Evolutionary conservation across 306 rosid genomes (phyloP).

Genomic region (Fragaria nilgerrensis): DNA sequence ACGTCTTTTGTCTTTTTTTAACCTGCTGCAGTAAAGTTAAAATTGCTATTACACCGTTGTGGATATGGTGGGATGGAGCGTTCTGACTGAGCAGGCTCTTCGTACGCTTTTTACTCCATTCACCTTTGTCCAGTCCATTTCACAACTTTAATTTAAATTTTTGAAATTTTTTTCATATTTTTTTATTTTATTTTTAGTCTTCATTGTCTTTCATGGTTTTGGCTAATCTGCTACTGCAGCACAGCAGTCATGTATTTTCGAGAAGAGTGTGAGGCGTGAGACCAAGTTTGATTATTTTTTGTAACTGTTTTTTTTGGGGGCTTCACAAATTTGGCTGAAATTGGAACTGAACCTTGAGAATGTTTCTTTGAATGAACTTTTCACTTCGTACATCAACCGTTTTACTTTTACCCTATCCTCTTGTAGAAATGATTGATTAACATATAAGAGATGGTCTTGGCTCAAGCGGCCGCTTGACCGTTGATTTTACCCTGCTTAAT

Average conservation of each 20-base stretch:
- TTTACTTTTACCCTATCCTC: neutral
- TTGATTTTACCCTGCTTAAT: too few relatives aligned
- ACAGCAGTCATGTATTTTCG: neutral
- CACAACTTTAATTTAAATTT: slow-evolving; percentile 72
- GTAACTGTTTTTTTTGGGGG: neutral
- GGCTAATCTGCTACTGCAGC: neutral
- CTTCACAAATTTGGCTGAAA: neutral
- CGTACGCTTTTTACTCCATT: neutral
- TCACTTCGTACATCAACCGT: neutral
- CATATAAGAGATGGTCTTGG: neutral
- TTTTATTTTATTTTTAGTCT: neutral
- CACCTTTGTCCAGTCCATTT: slow-evolving; percentile 48
- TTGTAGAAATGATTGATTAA: too few relatives aligned
- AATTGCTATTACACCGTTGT: neutral
- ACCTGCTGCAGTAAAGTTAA: neutral
- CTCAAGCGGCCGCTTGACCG: neutral
- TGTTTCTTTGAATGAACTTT: neutral
- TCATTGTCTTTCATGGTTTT: neutral
- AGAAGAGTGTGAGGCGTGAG: neutral
- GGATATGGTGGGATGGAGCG: slow-evolving; percentile 31
- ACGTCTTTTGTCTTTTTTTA: neutral
- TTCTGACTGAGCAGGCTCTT: neutral
- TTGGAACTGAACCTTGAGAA: slow-evolving; percentile 8
- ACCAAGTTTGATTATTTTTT: neutral
- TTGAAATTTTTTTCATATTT: slow-evolving; percentile 16